Percentiles rank a stretch among this genome's conserved stretches.
These are phyloP conservation scores for Tricholoma flavovirens DNA, from an alignment of 768 basidiomycete genomes.

Conservation along the genomic window DNA sequence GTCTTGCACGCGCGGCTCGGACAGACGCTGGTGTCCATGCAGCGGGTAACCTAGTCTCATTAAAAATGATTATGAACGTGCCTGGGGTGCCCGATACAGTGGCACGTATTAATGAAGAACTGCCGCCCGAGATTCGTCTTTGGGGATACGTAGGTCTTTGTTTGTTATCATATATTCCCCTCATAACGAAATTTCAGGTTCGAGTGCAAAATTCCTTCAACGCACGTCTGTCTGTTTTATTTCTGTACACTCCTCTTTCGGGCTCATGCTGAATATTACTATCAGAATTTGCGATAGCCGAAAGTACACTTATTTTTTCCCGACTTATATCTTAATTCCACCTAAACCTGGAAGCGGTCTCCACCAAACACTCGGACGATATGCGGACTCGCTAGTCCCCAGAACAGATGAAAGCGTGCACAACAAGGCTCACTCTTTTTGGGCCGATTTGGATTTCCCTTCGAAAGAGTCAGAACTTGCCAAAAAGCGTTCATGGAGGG, in stretches of 20 bases:
- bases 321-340: conserved; percentile 87
- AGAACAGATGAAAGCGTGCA: conserved; percentile 10
- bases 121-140: conserved; percentile 90
- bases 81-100: conserved; percentile 70
- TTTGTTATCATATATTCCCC: background rate
- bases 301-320: conserved; percentile 97
- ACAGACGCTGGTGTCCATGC: conserved; percentile 98
- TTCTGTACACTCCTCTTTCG: conserved; percentile 1
- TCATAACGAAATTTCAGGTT: conserved; percentile 29
- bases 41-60: conserved; percentile 86
- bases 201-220: conserved; percentile 81
- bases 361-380: conserved; percentile 35
- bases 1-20: conserved; percentile 81
- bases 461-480: conserved; percentile 51
- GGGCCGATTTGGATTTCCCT: conserved; percentile 40
- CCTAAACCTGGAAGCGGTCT: conserved; percentile 75
- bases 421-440: conserved; percentile 50
- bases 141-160: conserved; percentile 72
- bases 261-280: conserved; percentile 9
- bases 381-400: conserved; percentile 16
- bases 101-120: conserved; percentile 69
- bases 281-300: conserved; percentile 86
- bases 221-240: conserved; percentile 53
- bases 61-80: conserved; percentile 80
- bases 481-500: conserved; percentile 73